Base-by-base conservation (phyloP, 495 filamentous ascomycete genomes). In the Staphylotrichum tortipilum region DNA sequence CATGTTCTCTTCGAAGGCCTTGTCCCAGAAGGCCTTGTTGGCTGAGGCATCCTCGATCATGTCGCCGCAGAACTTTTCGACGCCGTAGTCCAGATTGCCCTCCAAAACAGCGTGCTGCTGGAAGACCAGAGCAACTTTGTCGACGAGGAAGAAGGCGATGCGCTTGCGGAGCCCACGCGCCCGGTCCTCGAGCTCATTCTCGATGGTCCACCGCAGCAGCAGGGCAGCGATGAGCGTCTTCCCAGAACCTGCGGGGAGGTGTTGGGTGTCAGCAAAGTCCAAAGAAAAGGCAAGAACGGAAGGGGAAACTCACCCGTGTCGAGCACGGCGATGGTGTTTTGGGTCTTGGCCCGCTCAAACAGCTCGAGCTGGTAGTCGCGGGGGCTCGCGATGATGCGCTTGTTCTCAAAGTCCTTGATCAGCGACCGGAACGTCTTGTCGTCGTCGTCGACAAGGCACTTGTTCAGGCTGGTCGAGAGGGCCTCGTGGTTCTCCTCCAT, bases 141-240 rank as follows among this genome's bases (percentile, higher is more conserved):
- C 84, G 15, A 92, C 91, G 28, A 98, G 64, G 60, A 98, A 98
- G 63, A 97, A 94, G 0, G 85, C 75, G 15, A 91, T 78, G 1
- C 84, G 78, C 33, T 71, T 80, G 2, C 72, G 57, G 14, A 76
- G 74, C 15, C 83, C 86, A 18, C 65, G 56, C 2, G 68, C 75
- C 29, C 94, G 78, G 53, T 81, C 69, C 46, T 86, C 81, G 7
- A 95, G 69, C 65, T 97, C 92, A 47, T 83, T 72, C 22, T 89
- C 78, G 15, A 97, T 71, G 18, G 82, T 79, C 55, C 92, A 78
- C 38, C 83, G 82, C 15, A 98, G 71, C 6, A 98, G 78, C 24
- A 97, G 72, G 14, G 89, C 91, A 0, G 94, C 92, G 57, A 98
- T 96, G 21, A 96, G 72, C 0, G 92, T 98, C 63, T 98, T 98